Base-by-base conservation (phyloP, 768 basidiomycete species). In the Lactarius pseudohatsudake region DNA sequence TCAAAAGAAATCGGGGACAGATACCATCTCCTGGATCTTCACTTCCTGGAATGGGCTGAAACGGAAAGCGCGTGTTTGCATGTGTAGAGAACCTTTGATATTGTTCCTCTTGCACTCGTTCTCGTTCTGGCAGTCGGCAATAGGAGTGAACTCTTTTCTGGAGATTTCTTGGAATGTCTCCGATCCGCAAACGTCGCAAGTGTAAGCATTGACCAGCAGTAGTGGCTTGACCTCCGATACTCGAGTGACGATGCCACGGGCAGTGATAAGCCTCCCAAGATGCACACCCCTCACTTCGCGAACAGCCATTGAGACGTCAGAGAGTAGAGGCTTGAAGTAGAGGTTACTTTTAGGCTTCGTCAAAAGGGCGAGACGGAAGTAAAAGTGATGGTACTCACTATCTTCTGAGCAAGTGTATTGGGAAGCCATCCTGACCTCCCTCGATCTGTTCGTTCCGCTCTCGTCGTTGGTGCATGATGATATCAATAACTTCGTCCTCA, bases 221-320 rank as follows among this genome's bases (percentile, higher is more conserved):
- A 98, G 86, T 11, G 97, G 97, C 75, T 98, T 98, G 75, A 99
- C 97, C 80, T 98, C 97, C 3, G 96, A 98, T 3, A 99, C 95
- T 68, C 97, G 94, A 36, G 95, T 99, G 61, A 98, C 94, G 71
- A 99, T 98, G 64, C 97, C 97, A 50, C 96, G 91, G 69, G 96
- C 92, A 40, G 94, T 98, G 76, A 99, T 96, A 65, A 98, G 81
- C 69, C 85, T 89, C 57, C 97, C 97, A n/a, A 98, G 84, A 68
- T 94, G 89, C 9, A 79, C 72, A 16, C 95, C 92, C 70, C 86
- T 90, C 54, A 98, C 94, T 55, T 96, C 89, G 60, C 97, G 89
- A 18, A 98, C 97, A 43, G 97, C 94, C 74, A 97, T 82, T 16
- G 89, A 82, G n/a, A 86, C 74, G 69, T 91, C 88, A 18, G 83